These are phyloP conservation scores for Microbotryomycetes sp. DNA, from an alignment of 1,284 basidiomycete genomes.

Conservation along the genomic window DNA sequence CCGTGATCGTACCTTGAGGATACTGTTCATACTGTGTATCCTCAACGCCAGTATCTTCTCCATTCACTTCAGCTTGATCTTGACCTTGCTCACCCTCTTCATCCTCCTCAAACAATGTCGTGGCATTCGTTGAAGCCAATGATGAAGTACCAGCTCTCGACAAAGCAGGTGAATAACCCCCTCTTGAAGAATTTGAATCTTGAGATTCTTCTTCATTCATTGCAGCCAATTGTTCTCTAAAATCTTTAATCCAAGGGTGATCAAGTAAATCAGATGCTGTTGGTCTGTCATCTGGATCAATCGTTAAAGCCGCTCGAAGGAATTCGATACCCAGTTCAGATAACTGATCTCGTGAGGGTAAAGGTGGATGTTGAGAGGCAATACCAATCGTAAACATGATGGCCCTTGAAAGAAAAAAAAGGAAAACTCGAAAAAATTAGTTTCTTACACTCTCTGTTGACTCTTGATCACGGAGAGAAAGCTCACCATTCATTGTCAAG, in stretches of 20 bases:
- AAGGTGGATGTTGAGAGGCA: constrained; percentile 89
- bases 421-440: constrained; percentile 27
- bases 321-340: constrained; percentile 88
- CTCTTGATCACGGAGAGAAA: constrained; percentile 9
- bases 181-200: neutral
- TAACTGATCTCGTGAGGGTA: constrained; percentile 86
- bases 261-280: constrained; percentile 77
- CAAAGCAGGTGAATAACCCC: neutral
- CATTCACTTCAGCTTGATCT: neutral
- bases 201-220: constrained; percentile 24
- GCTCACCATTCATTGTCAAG: constrained; percentile 95
- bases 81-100: neutral
- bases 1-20: neutral
- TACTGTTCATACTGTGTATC: neutral
- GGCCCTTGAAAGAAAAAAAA: constrained; percentile 54
- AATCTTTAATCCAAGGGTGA: constrained; percentile 74
- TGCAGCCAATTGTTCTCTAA: constrained; percentile 31
- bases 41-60: neutral
- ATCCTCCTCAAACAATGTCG: neutral
- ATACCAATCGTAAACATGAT: constrained; percentile 99
- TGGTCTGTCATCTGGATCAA: constrained; percentile 78
- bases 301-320: constrained; percentile 82
- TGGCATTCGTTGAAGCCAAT: neutral
- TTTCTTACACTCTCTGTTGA: too few relatives aligned
- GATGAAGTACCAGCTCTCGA: neutral